Conservation (phyloP, 306 rosid species). For the Glycine latifolia region DNA sequence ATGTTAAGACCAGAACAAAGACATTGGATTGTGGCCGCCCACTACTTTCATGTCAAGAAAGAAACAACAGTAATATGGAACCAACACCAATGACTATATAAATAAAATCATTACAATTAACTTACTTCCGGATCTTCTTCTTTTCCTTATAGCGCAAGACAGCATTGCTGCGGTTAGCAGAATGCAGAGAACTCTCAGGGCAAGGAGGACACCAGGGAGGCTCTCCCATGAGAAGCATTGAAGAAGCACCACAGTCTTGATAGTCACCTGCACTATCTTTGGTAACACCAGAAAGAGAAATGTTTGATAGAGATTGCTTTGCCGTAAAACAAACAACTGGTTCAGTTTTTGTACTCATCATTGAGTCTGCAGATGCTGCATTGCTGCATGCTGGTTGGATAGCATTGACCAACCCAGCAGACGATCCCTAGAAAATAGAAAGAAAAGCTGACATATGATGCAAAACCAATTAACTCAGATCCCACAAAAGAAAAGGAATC, state of each 20-base stretch:
- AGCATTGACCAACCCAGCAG: conserved; percentile 57
- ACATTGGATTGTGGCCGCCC: not conserved
- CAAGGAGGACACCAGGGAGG: conserved; percentile 91
- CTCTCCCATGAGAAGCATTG: conserved; percentile 86
- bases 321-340: conserved; percentile 62
- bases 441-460: conserved; percentile 36
- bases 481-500: conserved; percentile 10
- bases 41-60: not conserved
- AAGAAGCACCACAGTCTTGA: conserved; percentile 92
- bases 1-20: conserved; percentile 28
- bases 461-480: conserved; percentile 19
- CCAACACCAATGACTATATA: conserved; percentile 1
- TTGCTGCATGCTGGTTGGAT: conserved; percentile 77
- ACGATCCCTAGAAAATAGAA: conserved; percentile 72
- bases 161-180: conserved; percentile 84
- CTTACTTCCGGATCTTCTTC: conserved; percentile 92
- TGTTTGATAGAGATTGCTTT: conserved; percentile 70
- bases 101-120: conserved; percentile 22
- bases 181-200: conserved; percentile 72
- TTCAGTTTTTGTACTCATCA: conserved; percentile 81
- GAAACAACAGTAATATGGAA: not conserved
- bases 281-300: conserved; percentile 76
- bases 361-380: conserved; percentile 85
- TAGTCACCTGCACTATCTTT: conserved; percentile 76
- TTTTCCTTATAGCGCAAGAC: conserved; percentile 97